Base-by-base conservation (phyloP, 345 rosid genomes). In the Theobroma cacao region DNA sequence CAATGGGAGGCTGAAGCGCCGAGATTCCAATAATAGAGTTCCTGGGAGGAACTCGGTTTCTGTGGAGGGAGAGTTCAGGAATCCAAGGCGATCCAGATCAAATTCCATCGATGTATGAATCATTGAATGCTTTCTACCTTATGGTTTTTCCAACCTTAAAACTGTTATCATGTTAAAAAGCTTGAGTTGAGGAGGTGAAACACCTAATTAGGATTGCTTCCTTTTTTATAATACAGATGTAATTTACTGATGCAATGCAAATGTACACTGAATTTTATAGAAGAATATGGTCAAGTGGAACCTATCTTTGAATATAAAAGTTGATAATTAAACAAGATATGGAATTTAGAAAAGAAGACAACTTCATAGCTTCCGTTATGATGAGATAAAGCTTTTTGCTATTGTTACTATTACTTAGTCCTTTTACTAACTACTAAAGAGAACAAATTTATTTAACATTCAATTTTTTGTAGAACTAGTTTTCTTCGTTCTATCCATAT, bases 61-160 rank as follows among this genome's bases (percentile, higher is more conserved):
- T 0, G 72, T 75, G 28, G 84, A 85, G 3, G 80, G 71, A 56
- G 86, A 63, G 31, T 14, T 53, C 22, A 82, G 43, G 78, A 81
- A 80, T 56, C 69, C 77, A 26, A 58, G 84, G 62, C 77, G 87
- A 48, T 76, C 84, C 11, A 38, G 85, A 79, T 83, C 86, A 0
- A 67, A 83, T 26, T 38, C 41, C 5, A 72, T 83, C 11, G 85
- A 83, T 14, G 31, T 56, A 31, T 75, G 75, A 74, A 24, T 3
- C 31, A 33, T 0, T 72, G 28, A 28, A 10, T 22, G 28, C 13
- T 18, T 76, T 10, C 12, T 33, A 75, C 48, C 60, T 17, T 13
- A 48, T 20, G 40, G 30, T 22, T 22, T 43, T 61, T 60, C 1
- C 15, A 11, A 18, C 31, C 45, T 41, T 28, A 45, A 28, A 50